Percentiles rank a stretch among this genome's conserved stretches.
Evolutionary conservation across 2,329 filamentous ascomycete species (phyloP).

Genomic region (Davidsoniella australis): DNA sequence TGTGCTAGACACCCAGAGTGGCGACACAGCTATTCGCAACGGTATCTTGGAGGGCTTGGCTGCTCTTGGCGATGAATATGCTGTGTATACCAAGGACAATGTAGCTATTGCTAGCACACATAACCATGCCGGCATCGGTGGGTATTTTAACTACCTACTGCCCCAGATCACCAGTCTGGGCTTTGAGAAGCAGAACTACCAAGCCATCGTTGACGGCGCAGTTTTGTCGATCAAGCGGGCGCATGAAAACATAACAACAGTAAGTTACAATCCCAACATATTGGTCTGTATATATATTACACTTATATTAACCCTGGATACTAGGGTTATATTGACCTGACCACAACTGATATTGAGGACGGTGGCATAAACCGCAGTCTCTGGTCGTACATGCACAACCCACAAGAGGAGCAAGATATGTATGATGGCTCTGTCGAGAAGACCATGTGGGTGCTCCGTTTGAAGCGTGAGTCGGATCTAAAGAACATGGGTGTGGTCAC

Average conservation of each 20-base stretch:
- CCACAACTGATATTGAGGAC: constrained; percentile 50
- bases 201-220: constrained; percentile 72
- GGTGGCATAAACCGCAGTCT: constrained; percentile 82
- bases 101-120: constrained; percentile 84
- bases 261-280: constrained; percentile 14
- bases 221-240: constrained; percentile 37
- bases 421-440: constrained; percentile 42
- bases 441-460: constrained; percentile 59
- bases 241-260: constrained; percentile 40
- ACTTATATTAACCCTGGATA: constrained; percentile 3
- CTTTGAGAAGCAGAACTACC: constrained; percentile 71
- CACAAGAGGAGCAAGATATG: constrained; percentile 50
- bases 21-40: constrained; percentile 72
- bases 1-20: constrained; percentile 69
- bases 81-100: constrained; percentile 60
- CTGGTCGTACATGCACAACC: constrained; percentile 77
- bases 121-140: constrained; percentile 75
- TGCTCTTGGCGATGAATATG: constrained; percentile 51
- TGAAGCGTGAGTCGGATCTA: constrained; percentile 54
- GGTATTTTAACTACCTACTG: constrained; percentile 81
- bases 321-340: constrained; percentile 51
- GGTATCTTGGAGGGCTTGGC: constrained; percentile 61
- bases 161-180: constrained; percentile 78
- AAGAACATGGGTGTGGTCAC: constrained; percentile 69
- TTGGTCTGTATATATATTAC: not conserved